Percentiles rank a stretch among this genome's conserved stretches.
These are phyloP conservation scores for Anisodus acutangulus DNA, from an alignment of 257 asterid species.

Conservation along the genomic window DNA sequence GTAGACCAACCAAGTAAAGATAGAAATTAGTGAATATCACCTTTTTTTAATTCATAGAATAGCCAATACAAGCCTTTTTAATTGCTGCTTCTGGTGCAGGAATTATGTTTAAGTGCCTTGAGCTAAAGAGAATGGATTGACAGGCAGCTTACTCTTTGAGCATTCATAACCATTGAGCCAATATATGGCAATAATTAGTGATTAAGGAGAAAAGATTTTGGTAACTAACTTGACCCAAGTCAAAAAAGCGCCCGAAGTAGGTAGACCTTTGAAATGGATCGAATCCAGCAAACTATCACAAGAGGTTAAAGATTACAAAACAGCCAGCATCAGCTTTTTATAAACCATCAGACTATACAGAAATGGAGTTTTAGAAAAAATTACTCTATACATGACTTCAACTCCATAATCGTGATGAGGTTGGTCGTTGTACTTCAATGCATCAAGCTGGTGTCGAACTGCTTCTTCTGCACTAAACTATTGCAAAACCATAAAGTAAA, in stretches of 20 bases:
- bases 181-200: not conserved
- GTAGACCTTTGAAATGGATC: constrained; percentile 98
- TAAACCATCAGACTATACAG: not conserved
- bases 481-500: constrained; percentile 31
- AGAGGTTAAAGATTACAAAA: constrained; percentile 21
- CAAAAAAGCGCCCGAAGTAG: constrained; percentile 92
- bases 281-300: constrained; percentile 85
- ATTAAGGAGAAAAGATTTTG: not conserved
- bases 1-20: constrained; percentile 23
- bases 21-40: not conserved
- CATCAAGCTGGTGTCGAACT: constrained; percentile 83
- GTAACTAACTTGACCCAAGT: constrained; percentile 85
- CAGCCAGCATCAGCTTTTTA: not conserved
- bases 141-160: constrained; percentile 22
- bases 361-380: constrained; percentile 29
- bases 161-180: not conserved
- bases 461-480: constrained; percentile 94
- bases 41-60: not conserved
- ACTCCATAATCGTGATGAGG: constrained; percentile 92
- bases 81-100: not conserved
- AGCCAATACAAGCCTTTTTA: not conserved
- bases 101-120: not conserved
- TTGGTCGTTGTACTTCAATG: constrained; percentile 91
- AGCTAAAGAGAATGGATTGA: not conserved
- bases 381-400: constrained; percentile 95